These are phyloP conservation scores for Haplosporangium gracile DNA, from an alignment of 192 early-diverging fungal genomes.

Conservation along the genomic window DNA sequence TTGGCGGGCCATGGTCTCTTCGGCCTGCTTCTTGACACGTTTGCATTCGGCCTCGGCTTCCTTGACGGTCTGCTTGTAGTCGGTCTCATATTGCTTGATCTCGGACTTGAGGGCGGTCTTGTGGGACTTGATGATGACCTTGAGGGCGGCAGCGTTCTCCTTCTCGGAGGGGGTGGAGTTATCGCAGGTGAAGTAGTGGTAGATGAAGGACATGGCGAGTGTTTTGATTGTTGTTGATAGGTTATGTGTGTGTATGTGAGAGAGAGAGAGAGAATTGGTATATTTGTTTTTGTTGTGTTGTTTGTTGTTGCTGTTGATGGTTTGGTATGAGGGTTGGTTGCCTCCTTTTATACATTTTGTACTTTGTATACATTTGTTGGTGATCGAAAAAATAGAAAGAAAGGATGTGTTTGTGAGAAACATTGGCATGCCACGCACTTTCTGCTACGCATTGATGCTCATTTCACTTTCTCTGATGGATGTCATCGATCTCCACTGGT, in stretches of 20 bases:
- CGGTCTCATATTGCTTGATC: slow-evolving; percentile 1
- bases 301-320: neutral
- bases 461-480: too few relatives aligned
- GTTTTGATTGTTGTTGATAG: neutral
- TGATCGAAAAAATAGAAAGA: too few relatives aligned
- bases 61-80: slow-evolving; percentile 23
- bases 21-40: slow-evolving; percentile 10
- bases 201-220: slow-evolving; percentile 26
- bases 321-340: too few relatives aligned
- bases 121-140: slow-evolving; percentile 16
- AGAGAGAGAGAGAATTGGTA: neutral
- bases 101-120: slow-evolving; percentile 16
- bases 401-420: too few relatives aligned
- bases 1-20: neutral
- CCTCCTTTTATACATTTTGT: too few relatives aligned
- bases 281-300: neutral
- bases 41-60: slow-evolving; percentile 26
- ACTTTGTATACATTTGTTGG: too few relatives aligned
- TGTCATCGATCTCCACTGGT: too few relatives aligned
- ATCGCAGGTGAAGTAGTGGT: slow-evolving; percentile 17
- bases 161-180: slow-evolving; percentile 12
- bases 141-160: slow-evolving; percentile 24
- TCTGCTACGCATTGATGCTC: too few relatives aligned
- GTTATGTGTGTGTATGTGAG: neutral
- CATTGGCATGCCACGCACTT: too few relatives aligned